Evolutionary conservation across 129 eudicot genomes (phyloP).

Genomic region (Kitagawia praeruptora): DNA sequence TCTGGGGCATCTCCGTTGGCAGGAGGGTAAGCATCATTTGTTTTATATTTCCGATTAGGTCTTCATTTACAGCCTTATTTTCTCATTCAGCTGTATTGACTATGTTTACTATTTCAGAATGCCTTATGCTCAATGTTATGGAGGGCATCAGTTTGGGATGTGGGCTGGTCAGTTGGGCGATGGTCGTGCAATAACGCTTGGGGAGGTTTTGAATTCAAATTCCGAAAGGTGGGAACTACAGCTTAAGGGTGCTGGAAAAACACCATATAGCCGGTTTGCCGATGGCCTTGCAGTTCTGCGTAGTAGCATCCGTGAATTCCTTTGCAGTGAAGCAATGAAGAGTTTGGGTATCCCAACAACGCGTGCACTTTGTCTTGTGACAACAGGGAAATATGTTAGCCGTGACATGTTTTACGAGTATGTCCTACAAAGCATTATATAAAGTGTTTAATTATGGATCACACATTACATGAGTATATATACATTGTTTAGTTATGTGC

Average conservation of each 20-base stretch:
- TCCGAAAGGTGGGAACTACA: conserved; percentile 90
- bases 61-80: not conserved
- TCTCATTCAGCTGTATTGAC: not conserved
- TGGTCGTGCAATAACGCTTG: conserved; percentile 93
- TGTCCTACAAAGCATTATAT: conserved; percentile 18
- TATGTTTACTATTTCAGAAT: conserved; percentile 27
- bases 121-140: conserved; percentile 93
- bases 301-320: conserved; percentile 90
- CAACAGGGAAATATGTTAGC: conserved; percentile 75
- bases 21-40: conserved; percentile 58
- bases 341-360: conserved; percentile 91
- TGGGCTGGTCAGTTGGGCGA: conserved; percentile 99
- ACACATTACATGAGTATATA: conserved; percentile 86
- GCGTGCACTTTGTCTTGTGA: conserved; percentile 88
- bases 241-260: conserved; percentile 94
- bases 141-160: conserved; percentile 96
- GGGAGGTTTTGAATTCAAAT: conserved; percentile 68
- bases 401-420: conserved; percentile 99
- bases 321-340: conserved; percentile 97
- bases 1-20: conserved; percentile 79
- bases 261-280: conserved; percentile 97
- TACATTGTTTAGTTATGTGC: not conserved
- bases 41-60: not conserved
- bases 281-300: conserved; percentile 94
- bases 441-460: conserved; percentile 9